phyloP scores from a whole-genome alignment of 2,329 filamentous ascomycete species.

The Elsinoe australis region DNA sequence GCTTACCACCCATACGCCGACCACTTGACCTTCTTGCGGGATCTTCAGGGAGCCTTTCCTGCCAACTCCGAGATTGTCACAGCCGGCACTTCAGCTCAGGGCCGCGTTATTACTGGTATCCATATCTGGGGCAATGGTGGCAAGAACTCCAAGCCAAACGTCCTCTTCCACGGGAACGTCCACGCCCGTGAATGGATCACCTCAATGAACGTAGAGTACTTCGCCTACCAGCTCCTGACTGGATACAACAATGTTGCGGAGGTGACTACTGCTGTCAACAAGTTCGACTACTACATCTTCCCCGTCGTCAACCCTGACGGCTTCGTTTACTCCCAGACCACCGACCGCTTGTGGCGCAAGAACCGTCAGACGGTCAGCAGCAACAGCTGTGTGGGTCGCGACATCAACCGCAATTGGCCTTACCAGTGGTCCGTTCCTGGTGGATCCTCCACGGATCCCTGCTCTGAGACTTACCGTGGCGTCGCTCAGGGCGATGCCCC shows the following conservation, averaged over 20 bases:
- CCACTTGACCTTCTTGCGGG: conserved; percentile 24
- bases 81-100: conserved; percentile 22
- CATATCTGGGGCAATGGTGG: conserved; percentile 24
- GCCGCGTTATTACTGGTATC: conserved; percentile 23
- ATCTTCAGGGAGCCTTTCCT: conserved; percentile 23
- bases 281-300: conserved; percentile 24
- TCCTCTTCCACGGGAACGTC: conserved; percentile 23
- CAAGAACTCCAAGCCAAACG: conserved; percentile 21
- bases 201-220: conserved; percentile 25
- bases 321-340: conserved; percentile 52
- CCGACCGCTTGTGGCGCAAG: conserved; percentile 55
- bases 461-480: conserved; percentile 41
- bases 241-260: conserved; percentile 22
- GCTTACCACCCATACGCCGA: conserved; percentile 24
- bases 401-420: conserved; percentile 54
- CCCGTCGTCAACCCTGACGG: conserved; percentile 34
- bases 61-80: conserved; percentile 23
- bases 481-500: conserved; percentile 37
- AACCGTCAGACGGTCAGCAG: conserved; percentile 41
- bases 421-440: conserved; percentile 37
- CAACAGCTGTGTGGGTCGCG: conserved; percentile 43
- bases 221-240: conserved; percentile 24
- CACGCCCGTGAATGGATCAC: conserved; percentile 26
- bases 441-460: conserved; percentile 47
- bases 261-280: conserved; percentile 21